phyloP scores from a whole-genome alignment of 805 yeast species.

The Nakazawaea populi region DNA sequence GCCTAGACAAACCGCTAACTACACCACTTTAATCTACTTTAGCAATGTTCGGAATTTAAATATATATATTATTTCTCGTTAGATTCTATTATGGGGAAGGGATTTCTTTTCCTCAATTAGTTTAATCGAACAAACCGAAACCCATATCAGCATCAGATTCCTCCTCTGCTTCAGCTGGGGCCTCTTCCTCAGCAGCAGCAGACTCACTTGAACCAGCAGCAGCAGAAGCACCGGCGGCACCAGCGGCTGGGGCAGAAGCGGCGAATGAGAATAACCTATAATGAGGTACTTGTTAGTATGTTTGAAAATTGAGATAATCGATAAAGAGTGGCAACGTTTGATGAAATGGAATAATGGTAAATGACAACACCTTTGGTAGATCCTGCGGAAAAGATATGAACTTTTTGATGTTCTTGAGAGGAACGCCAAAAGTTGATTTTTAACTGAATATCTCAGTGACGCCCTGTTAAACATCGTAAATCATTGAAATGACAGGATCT shows the following conservation, averaged over 20 bases:
- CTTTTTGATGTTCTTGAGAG: no score
- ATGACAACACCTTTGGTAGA: no score
- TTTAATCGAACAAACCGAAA: constrained; percentile 87
- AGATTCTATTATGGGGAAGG: not conserved
- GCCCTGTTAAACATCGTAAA: no score
- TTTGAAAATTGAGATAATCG: no score
- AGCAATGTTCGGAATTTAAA: not conserved
- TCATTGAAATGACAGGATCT: no score
- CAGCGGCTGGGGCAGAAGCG: constrained; percentile 69
- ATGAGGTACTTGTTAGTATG: not conserved
- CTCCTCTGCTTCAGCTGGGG: constrained; percentile 45
- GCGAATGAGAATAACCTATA: constrained; percentile 38
- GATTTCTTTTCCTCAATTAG: constrained; percentile 7
- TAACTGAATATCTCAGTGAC: no score
- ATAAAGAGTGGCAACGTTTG: no score
- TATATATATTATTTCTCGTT: not conserved
- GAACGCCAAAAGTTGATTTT: no score
- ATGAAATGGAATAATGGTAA: no score
- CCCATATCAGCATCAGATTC: constrained; percentile 86
- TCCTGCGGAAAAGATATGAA: no score
- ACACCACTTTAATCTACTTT: no score
- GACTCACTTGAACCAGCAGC: constrained; percentile 57
- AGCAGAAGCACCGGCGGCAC: constrained; percentile 58
- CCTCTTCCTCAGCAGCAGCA: constrained; percentile 61
- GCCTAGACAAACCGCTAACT: no score